A percentile compares a stretch with the other conserved stretches of the same genome.
Conservation (phyloP, 163 green algal species). For the Prototheca cutis region DNA sequence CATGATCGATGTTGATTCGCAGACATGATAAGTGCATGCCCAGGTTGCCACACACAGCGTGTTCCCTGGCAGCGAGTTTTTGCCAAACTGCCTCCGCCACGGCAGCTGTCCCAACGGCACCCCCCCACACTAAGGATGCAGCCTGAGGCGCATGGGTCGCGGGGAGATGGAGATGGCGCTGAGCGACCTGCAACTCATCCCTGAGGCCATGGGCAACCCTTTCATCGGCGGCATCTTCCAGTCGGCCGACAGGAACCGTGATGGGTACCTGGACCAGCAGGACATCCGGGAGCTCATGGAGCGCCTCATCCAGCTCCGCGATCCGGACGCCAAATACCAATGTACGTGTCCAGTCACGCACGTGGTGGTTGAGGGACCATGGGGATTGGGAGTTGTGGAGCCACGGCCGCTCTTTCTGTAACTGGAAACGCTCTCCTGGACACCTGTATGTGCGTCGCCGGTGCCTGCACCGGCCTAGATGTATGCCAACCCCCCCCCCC, state of each 20-base stretch:
- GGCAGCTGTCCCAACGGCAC: no score
- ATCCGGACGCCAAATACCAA: conserved; percentile 18
- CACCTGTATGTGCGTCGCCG: no score
- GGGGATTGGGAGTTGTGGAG: conserved; percentile 2
- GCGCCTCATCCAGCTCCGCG: conserved; percentile 10
- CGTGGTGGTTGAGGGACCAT: not conserved
- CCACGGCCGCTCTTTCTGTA: no score
- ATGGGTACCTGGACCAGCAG: conserved; percentile 18
- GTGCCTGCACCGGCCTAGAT: no score
- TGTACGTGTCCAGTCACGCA: no score
- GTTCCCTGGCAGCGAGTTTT: no score
- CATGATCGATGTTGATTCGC: no score
- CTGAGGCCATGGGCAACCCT: conserved; percentile 33
- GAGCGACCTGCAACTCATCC: conserved; percentile 29
- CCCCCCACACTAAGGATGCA: not conserved
- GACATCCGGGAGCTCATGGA: conserved; percentile 20
- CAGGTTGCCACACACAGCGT: no score
- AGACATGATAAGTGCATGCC: no score
- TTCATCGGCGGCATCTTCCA: conserved; percentile 37
- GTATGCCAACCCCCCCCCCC: no score
- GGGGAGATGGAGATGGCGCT: conserved; percentile 27
- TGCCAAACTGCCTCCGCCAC: no score
- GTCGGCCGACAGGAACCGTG: conserved; percentile 26
- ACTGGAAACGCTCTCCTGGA: no score
- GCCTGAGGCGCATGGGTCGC: conserved; percentile 25